phyloP scores from a whole-genome alignment of 2,329 filamentous ascomycete species.

The Ceratocystis smalleyi region DNA sequence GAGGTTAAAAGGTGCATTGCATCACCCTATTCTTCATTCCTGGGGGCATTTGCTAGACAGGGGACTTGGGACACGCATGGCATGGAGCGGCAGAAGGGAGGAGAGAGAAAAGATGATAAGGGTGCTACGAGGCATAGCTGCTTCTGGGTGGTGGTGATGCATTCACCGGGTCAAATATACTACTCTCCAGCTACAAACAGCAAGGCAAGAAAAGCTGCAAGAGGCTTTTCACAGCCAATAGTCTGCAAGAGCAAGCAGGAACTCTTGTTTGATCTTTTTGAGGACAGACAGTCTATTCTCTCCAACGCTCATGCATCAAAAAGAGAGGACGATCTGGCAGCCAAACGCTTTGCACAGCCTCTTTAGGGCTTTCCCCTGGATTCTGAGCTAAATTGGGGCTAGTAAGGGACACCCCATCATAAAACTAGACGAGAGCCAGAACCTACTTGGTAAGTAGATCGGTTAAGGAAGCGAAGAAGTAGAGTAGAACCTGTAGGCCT shows the following conservation, averaged over 20 bases:
- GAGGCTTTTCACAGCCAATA: not conserved
- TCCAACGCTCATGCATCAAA: too few relatives aligned
- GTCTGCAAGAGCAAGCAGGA: not conserved
- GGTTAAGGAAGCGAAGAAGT: too few relatives aligned
- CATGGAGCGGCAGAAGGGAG: not conserved
- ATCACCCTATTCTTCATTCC: not conserved
- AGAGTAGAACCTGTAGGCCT: too few relatives aligned
- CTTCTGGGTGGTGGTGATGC: too few relatives aligned
- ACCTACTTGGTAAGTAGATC: not conserved
- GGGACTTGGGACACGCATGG: not conserved
- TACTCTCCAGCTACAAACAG: too few relatives aligned
- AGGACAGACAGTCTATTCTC: too few relatives aligned
- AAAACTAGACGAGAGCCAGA: not conserved
- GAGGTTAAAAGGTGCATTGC: not conserved
- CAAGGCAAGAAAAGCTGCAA: not conserved
- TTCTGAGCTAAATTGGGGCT: constrained; percentile 2
- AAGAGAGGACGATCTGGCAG: not conserved
- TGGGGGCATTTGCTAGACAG: not conserved
- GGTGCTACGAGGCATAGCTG: not conserved
- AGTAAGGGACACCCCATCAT: not conserved
- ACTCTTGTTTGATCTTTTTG: too few relatives aligned
- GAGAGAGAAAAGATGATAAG: not conserved
- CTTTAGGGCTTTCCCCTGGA: constrained; percentile 15
- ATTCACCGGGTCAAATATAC: too few relatives aligned
- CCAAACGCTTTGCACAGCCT: constrained; percentile 13